A percentile compares a stretch with the other conserved stretches of the same genome.
These are phyloP conservation scores for Fusarium neocosmosporiellum DNA, from an alignment of 2,329 filamentous ascomycete species.

Conservation along the genomic window DNA sequence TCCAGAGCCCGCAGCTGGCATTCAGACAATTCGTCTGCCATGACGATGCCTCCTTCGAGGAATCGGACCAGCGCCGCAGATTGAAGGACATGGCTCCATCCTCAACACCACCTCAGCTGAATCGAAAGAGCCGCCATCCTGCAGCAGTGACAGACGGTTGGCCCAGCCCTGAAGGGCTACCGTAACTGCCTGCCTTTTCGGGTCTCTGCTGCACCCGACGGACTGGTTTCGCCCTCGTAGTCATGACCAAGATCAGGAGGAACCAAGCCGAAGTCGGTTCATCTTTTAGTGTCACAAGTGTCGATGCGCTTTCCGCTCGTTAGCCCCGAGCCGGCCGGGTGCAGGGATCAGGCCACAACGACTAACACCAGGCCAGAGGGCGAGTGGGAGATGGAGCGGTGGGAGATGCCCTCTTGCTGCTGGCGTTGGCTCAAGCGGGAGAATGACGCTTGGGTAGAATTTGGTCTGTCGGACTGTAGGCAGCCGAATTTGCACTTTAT, in stretches of 20 bases:
- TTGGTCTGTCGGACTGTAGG: conserved; percentile 6
- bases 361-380: conserved; percentile 10
- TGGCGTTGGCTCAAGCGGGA: conserved; percentile 6
- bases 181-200: conserved; percentile 19
- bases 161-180: not conserved
- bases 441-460: conserved; percentile 1
- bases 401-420: conserved; percentile 2
- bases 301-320: conserved; percentile 27
- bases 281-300: conserved; percentile 17
- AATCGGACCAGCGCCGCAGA: conserved; percentile 14
- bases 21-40: conserved; percentile 6
- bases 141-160: conserved; percentile 10
- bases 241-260: conserved; percentile 21
- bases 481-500: conserved; percentile 6
- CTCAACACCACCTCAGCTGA: conserved; percentile 8
- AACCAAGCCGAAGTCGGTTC: conserved; percentile 29
- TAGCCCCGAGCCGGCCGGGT: conserved; percentile 16
- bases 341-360: conserved; percentile 28
- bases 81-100: conserved; percentile 30
- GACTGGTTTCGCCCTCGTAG: conserved; percentile 23
- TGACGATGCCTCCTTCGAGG: conserved; percentile 6
- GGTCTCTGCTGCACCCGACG: conserved; percentile 25
- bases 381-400: conserved; percentile 12
- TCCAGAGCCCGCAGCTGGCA: not conserved
- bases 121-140: not conserved